Percentiles rank a stretch among this genome's conserved stretches.
phyloP scores from a whole-genome alignment of 768 basidiomycete species.

The Trametes elegans region DNA sequence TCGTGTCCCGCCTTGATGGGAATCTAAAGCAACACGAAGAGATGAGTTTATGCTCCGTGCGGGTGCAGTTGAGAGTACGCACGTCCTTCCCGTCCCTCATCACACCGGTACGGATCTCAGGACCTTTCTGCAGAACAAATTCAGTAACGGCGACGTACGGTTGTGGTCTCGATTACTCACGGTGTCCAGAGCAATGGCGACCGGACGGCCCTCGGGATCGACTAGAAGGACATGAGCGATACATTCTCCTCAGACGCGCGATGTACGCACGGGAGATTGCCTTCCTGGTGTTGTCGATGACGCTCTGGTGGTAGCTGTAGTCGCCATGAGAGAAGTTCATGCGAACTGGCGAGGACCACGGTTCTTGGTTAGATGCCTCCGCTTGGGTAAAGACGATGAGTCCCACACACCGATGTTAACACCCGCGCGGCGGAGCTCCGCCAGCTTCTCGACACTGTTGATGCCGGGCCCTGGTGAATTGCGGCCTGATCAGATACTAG shows the following conservation, averaged over 20 bases:
- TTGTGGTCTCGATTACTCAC: conserved; percentile 46
- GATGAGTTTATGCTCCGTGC: conserved; percentile 12
- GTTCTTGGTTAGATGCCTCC: background rate
- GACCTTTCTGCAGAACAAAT: conserved; percentile 76
- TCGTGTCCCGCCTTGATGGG: conserved; percentile 90
- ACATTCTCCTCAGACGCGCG: background rate
- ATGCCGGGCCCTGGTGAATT: conserved; percentile 80
- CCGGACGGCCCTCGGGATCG: conserved; percentile 78
- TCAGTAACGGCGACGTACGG: background rate
- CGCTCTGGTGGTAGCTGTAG: conserved; percentile 98
- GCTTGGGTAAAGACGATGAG: background rate
- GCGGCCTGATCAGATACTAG: conserved; percentile 13
- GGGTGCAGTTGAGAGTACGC: conserved; percentile 33
- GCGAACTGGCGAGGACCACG: conserved; percentile 60
- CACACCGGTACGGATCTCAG: conserved; percentile 96
- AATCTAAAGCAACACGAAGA: conserved; percentile 44
- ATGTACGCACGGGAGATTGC: conserved; percentile 65
- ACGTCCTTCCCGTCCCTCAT: conserved; percentile 88
- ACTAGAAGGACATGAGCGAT: conserved; percentile 35
- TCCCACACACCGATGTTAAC: conserved; percentile 88
- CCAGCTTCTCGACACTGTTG: conserved; percentile 87
- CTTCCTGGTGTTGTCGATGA: conserved; percentile 95
- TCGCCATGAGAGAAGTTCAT: conserved; percentile 99
- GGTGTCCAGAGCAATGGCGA: conserved; percentile 97
- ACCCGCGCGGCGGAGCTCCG: conserved; percentile 82